Conservation (phyloP, 2,329 filamentous ascomycete genomes). For the Phyllosticta capitalensis region DNA sequence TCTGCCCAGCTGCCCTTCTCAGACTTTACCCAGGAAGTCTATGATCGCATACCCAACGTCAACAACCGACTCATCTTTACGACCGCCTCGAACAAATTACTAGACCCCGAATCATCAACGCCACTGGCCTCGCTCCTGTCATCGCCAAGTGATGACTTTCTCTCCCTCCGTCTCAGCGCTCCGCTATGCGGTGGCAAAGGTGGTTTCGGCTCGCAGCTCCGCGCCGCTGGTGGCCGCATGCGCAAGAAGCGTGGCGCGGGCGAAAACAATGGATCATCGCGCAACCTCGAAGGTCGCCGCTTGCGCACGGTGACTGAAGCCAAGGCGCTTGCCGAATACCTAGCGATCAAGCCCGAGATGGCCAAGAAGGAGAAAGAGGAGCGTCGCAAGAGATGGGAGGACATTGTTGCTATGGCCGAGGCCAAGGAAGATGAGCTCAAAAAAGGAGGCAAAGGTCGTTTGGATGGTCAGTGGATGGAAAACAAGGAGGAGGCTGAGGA, state of each 20-base stretch:
- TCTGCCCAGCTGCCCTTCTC: slow-evolving; percentile 54
- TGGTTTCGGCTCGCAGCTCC: slow-evolving; percentile 93
- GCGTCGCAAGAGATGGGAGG: slow-evolving; percentile 73
- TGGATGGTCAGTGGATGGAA: slow-evolving; percentile 92
- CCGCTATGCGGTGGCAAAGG: slow-evolving; percentile 89
- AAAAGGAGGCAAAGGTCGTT: slow-evolving; percentile 53
- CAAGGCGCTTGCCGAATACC: slow-evolving; percentile 87
- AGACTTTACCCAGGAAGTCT: slow-evolving; percentile 56
- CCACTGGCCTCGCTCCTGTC: slow-evolving; percentile 56
- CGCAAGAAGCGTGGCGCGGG: slow-evolving; percentile 75
- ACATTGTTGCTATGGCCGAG: slow-evolving; percentile 78
- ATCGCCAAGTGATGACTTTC: slow-evolving; percentile 51
- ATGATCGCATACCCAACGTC: slow-evolving; percentile 48
- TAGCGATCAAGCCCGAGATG: slow-evolving; percentile 95
- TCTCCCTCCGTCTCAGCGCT: slow-evolving; percentile 71
- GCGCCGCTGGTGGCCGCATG: slow-evolving; percentile 96
- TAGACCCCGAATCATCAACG: slow-evolving; percentile 45
- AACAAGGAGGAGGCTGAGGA: slow-evolving; percentile 85
- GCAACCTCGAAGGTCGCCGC: slow-evolving; percentile 85
- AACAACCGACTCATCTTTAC: slow-evolving; percentile 63
- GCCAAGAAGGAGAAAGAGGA: slow-evolving; percentile 87
- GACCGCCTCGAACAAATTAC: slow-evolving; percentile 66
- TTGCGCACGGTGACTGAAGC: slow-evolving; percentile 89
- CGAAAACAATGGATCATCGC: slow-evolving; percentile 80
- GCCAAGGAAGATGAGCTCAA: slow-evolving; percentile 73